phyloP scores from a whole-genome alignment of 805 yeast species.

The Saccharomycopsis synnaedendra region DNA sequence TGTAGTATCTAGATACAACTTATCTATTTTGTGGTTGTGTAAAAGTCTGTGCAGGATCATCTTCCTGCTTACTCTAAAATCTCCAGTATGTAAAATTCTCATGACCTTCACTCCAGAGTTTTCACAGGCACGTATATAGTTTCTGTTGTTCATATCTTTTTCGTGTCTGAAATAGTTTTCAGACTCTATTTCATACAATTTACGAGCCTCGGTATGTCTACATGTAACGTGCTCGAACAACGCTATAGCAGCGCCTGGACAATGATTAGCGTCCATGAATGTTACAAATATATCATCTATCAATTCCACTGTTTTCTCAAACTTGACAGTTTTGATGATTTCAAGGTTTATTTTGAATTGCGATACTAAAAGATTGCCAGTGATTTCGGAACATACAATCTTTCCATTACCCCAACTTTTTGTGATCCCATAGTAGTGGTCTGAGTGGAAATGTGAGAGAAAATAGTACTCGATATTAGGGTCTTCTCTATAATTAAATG shows the following conservation, averaged over 20 bases:
- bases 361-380: conserved; percentile 43
- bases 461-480: conserved; percentile 39
- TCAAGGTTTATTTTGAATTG: conserved; percentile 44
- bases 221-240: conserved; percentile 32
- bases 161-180: background rate
- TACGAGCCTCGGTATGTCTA: background rate
- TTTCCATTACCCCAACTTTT: conserved; percentile 66
- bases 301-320: conserved; percentile 26
- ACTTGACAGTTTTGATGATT: conserved; percentile 29
- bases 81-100: conserved; percentile 77
- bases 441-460: conserved; percentile 82
- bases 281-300: conserved; percentile 41
- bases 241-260: conserved; percentile 90
- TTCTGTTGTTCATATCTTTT: conserved; percentile 1
- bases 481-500: conserved; percentile 12
- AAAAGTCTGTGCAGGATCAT: conserved; percentile 31
- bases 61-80: conserved; percentile 58
- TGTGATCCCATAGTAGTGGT: conserved; percentile 82
- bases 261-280: conserved; percentile 80
- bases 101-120: conserved; percentile 21
- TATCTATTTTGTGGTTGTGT: conserved; percentile 31
- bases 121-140: conserved; percentile 7
- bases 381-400: conserved; percentile 63
- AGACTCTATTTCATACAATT: background rate
- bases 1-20: conserved; percentile 81